phyloP scores from a whole-genome alignment of 2,329 filamentous ascomycete species.

The Penicillium glabrum region DNA sequence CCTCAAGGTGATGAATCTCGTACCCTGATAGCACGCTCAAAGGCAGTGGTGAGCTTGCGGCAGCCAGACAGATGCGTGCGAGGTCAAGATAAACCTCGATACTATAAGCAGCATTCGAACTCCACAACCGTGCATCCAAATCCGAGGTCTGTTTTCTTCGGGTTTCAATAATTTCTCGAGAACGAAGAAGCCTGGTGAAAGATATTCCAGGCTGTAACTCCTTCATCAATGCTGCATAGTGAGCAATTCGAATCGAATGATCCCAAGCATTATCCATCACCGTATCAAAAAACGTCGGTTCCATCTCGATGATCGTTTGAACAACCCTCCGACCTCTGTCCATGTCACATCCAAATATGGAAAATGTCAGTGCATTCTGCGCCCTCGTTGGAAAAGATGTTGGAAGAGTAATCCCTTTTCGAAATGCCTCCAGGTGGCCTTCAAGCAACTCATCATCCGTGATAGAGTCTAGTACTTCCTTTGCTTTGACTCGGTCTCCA shows the following conservation, averaged over 20 bases:
- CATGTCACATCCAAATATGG: slow-evolving; percentile 11
- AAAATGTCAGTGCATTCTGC: slow-evolving; percentile 17
- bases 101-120: slow-evolving; percentile 6
- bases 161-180: slow-evolving; percentile 16
- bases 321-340: slow-evolving; percentile 13
- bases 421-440: slow-evolving; percentile 7
- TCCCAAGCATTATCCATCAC: slow-evolving; percentile 8
- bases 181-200: slow-evolving; percentile 18
- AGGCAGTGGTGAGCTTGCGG: background rate
- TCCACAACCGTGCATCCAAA: slow-evolving; percentile 20
- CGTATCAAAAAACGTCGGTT: slow-evolving; percentile 14
- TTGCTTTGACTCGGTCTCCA: slow-evolving; percentile 16
- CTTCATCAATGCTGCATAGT: slow-evolving; percentile 16
- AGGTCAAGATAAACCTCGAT: slow-evolving; percentile 19
- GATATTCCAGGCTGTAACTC: slow-evolving; percentile 10
- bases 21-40: slow-evolving; percentile 6
- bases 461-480: slow-evolving; percentile 17
- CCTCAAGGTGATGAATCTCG: slow-evolving; percentile 17
- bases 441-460: slow-evolving; percentile 18
- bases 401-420: slow-evolving; percentile 6
- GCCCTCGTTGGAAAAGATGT: slow-evolving; percentile 8
- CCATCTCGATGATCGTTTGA: slow-evolving; percentile 11
- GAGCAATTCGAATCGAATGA: slow-evolving; percentile 11
- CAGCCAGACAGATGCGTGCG: slow-evolving; percentile 15
- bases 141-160: slow-evolving; percentile 17